Evolutionary conservation across 2,329 filamentous ascomycete genomes (phyloP).

Genomic region (Xenosphaeropsis pyriputrescens): DNA sequence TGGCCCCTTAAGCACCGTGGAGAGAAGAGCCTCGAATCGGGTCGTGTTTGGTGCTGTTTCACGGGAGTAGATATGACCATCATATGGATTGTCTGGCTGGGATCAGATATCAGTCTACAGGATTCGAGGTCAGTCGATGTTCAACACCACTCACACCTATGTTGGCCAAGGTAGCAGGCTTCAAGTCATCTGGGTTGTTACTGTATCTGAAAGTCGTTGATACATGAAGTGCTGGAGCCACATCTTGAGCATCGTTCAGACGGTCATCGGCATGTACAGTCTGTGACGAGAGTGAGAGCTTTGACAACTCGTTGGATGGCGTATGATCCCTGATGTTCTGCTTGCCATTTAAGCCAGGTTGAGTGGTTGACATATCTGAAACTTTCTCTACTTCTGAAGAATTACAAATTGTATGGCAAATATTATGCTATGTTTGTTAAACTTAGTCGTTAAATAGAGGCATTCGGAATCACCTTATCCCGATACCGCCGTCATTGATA

Average conservation of each 20-base stretch:
- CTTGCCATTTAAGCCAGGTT: constrained; percentile 5
- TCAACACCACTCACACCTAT: constrained; percentile 31
- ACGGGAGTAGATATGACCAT: constrained; percentile 74
- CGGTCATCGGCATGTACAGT: constrained; percentile 74
- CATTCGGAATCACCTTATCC: too few relatives aligned
- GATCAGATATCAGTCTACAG: constrained; percentile 1
- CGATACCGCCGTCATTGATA: too few relatives aligned
- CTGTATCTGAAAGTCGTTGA: constrained; percentile 84
- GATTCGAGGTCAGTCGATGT: too few relatives aligned
- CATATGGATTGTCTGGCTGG: constrained; percentile 33
- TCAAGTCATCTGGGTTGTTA: constrained; percentile 51
- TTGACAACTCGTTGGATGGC: constrained; percentile 5
- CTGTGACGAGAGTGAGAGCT: constrained; percentile 47
- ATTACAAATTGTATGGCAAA: too few relatives aligned
- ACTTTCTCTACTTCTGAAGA: too few relatives aligned
- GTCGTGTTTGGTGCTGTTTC: constrained; percentile 64
- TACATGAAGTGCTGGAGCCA: constrained; percentile 80
- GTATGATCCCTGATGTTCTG: constrained; percentile 6
- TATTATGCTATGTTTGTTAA: too few relatives aligned
- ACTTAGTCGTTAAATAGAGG: too few relatives aligned
- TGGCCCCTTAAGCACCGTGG: constrained; percentile 54
- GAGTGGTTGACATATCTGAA: constrained; percentile 5
- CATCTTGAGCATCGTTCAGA: constrained; percentile 59
- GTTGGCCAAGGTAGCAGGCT: constrained; percentile 26
- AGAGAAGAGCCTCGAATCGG: constrained; percentile 73